Percentiles rank a stretch among this genome's conserved stretches.
phyloP scores from a whole-genome alignment of 1,139 yeast genomes.

The Debaryomyces psychrophilus region DNA sequence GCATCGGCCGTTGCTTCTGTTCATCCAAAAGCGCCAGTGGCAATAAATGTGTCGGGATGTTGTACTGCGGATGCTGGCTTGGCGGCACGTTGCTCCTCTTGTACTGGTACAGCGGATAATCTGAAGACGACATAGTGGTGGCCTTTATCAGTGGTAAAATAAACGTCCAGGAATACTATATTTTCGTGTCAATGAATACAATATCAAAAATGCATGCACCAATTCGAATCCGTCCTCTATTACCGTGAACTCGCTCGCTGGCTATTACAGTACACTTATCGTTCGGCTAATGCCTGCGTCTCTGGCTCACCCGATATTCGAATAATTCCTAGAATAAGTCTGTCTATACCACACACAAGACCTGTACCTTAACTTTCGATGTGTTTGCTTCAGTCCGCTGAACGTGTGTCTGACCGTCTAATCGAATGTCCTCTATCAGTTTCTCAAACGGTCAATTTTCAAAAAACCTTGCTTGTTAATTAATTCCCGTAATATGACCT shows the following conservation, averaged over 20 bases:
- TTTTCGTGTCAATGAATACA: background rate
- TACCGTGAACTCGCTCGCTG: background rate
- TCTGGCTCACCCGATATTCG: background rate
- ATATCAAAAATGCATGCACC: slow-evolving; percentile 1
- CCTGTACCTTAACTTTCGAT: background rate
- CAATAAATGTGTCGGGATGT: slow-evolving; percentile 39
- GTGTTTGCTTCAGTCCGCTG: background rate
- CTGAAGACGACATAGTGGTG: background rate
- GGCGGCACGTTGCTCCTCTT: slow-evolving; percentile 1
- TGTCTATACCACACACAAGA: background rate
- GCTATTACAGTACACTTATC: background rate
- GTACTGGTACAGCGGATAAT: slow-evolving; percentile 2
- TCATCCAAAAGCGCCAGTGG: slow-evolving; percentile 34
- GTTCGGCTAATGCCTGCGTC: background rate
- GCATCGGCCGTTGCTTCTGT: slow-evolving; percentile 11
- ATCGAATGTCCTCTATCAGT: background rate
- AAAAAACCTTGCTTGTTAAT: background rate
- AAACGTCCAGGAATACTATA: background rate
- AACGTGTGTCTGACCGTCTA: background rate
- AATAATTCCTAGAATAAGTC: background rate
- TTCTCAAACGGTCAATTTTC: background rate
- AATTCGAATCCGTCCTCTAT: background rate
- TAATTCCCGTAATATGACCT: slow-evolving; percentile 4
- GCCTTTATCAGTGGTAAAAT: background rate
- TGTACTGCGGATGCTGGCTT: slow-evolving; percentile 9